Conservation (phyloP, 306 rosid species). For the Benincasa hispida region DNA sequence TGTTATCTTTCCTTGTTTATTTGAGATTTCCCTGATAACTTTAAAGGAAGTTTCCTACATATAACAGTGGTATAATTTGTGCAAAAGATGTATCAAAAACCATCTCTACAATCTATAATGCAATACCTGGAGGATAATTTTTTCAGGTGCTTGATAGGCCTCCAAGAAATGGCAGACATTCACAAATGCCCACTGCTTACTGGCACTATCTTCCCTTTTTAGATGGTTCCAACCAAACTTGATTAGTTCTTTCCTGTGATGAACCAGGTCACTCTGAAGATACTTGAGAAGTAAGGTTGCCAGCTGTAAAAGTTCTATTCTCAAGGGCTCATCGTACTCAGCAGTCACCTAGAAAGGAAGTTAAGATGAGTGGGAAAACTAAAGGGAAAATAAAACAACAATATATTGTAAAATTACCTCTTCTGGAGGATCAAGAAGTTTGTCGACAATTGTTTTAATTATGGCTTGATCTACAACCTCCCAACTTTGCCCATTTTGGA, state of each 20-base stretch:
- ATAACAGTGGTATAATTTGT: not conserved
- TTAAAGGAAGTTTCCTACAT: not conserved
- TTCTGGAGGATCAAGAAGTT: conserved; percentile 99
- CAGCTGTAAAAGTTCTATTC: conserved; percentile 92
- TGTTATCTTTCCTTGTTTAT: not conserved
- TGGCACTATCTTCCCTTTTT: conserved; percentile 97
- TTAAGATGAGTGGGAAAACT: conserved; percentile 11
- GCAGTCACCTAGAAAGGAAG: conserved; percentile 75
- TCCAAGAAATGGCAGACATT: conserved; percentile 99
- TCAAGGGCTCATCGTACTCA: conserved; percentile 88
- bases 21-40: not conserved
- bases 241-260: conserved; percentile 92
- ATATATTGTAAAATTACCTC: conserved; percentile 43
- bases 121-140: conserved; percentile 88
- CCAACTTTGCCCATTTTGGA: conserved; percentile 96
- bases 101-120: conserved; percentile 4
- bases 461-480: conserved; percentile 87
- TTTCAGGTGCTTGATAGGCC: conserved; percentile 99
- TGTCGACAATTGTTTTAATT: conserved; percentile 86
- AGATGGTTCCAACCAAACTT: conserved; percentile 99
- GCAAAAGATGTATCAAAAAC: not conserved
- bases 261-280: conserved; percentile 93
- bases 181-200: conserved; percentile 99
- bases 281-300: conserved; percentile 95
- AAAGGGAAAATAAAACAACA: not conserved